Evolutionary conservation across 1,284 basidiomycete species (phyloP), one percentile per base, ranked within the genome.

Genomic region (Heterobasidion annosum): DNA sequence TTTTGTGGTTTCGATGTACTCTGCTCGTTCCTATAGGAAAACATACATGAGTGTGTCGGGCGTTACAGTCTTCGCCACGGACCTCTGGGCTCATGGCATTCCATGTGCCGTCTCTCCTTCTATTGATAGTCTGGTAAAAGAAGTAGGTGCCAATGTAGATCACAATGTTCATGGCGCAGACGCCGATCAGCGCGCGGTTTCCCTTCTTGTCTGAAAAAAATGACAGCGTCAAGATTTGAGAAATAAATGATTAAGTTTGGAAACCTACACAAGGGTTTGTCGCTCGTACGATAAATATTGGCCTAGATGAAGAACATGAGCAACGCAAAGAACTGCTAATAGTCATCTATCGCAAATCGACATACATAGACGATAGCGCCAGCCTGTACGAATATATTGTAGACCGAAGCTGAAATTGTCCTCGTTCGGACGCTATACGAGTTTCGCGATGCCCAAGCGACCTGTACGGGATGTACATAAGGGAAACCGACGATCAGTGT

Each of bases 381-480:
- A 0, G 75, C 74, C 62, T 83, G 81, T 8, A 83, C 79, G 61
- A 78, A 82, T 75, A 85, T 83, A 56, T 83, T 84, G 63, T 83
- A 83, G 46, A 82, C 65, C 1, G 68, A 71, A 9, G 80, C 80
- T 16, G 79, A 81, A 4, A 83, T 68, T 3, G 81, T 82, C 46
- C 81, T 74, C 62, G 75, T 80, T 43, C 76, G 68, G 1, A 84
- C 82, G 53, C 77, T 76, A 59, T 73, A 73, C 3, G 82, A 83
- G 63, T 83, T 83, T 48, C 80, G 72, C 6, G 81, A 83, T 0
- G 75, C 72, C 82, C 82, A 84, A 0, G 78, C 81, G 0, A 83
- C 80, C 62, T 83, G 72, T 1, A 75, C 67, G 1, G 73, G 70
- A 50, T 73, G 70, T 6, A 73, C 64, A 54, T 71, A 74, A 16